These are phyloP conservation scores for Mycogone perniciosa DNA, from an alignment of 2,329 filamentous ascomycete genomes.

Conservation along the genomic window DNA sequence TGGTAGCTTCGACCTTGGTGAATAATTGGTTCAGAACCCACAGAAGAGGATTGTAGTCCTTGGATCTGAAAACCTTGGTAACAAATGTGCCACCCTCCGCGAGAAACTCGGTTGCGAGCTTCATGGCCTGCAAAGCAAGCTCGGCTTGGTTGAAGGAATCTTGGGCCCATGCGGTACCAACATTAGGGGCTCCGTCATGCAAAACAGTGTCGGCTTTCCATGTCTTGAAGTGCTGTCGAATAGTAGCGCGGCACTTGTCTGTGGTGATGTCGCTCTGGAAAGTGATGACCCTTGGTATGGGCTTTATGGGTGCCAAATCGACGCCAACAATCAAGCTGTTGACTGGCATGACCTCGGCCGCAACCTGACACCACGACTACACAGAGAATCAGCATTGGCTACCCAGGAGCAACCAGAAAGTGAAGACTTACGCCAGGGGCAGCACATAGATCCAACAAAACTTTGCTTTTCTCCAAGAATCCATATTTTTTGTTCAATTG, in stretches of 20 bases:
- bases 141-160: slow-evolving; percentile 98
- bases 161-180: slow-evolving; percentile 96
- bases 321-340: slow-evolving; percentile 90
- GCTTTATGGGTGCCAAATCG: slow-evolving; percentile 90
- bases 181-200: slow-evolving; percentile 95
- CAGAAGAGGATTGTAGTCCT: slow-evolving; percentile 90
- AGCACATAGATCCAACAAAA: slow-evolving; percentile 93
- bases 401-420: not conserved
- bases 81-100: slow-evolving; percentile 87
- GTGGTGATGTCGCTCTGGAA: slow-evolving; percentile 98
- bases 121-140: slow-evolving; percentile 82
- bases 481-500: slow-evolving; percentile 99
- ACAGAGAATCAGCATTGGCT: not conserved
- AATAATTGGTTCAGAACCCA: slow-evolving; percentile 99
- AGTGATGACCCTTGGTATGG: slow-evolving; percentile 87
- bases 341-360: slow-evolving; percentile 87
- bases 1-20: slow-evolving; percentile 90
- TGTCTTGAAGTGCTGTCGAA: slow-evolving; percentile 83
- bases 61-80: slow-evolving; percentile 94
- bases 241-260: slow-evolving; percentile 87
- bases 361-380: slow-evolving; percentile 92
- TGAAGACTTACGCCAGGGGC: slow-evolving; percentile 70
- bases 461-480: slow-evolving; percentile 94
- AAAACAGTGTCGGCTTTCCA: slow-evolving; percentile 95
- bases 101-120: slow-evolving; percentile 89